Evolutionary conservation across 2,329 filamentous ascomycete genomes (phyloP).

Genomic region (Septoria linicola): DNA sequence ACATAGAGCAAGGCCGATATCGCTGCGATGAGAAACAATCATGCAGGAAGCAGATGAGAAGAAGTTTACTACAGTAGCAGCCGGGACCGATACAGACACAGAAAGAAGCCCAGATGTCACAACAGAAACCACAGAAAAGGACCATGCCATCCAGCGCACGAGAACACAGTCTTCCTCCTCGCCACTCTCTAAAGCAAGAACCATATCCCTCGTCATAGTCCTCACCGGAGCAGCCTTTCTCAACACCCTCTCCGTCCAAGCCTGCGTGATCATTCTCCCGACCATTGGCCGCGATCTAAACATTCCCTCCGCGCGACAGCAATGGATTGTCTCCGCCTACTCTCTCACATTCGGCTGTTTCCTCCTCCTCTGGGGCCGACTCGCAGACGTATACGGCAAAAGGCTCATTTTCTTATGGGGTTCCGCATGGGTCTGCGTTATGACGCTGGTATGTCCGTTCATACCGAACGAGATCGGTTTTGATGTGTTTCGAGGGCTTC

Average conservation of each 20-base stretch:
- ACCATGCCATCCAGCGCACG: slow-evolving; percentile 22
- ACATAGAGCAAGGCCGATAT: too few relatives aligned
- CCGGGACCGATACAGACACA: too few relatives aligned
- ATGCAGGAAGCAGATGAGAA: too few relatives aligned
- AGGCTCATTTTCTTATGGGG: slow-evolving; percentile 64
- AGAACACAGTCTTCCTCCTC: slow-evolving; percentile 20
- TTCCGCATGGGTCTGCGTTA: slow-evolving; percentile 61
- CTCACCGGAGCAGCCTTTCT: slow-evolving; percentile 36
- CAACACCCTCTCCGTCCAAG: slow-evolving; percentile 37
- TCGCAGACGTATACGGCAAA: slow-evolving; percentile 67
- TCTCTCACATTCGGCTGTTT: slow-evolving; percentile 67
- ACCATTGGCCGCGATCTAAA: slow-evolving; percentile 35
- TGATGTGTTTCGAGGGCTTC: slow-evolving; percentile 64
- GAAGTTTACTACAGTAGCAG: too few relatives aligned
- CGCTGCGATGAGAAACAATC: too few relatives aligned
- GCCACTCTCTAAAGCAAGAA: slow-evolving; percentile 31
- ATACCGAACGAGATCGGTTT: slow-evolving; percentile 66
- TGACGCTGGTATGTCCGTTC: slow-evolving; percentile 62
- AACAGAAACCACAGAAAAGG: too few relatives aligned
- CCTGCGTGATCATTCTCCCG: slow-evolving; percentile 38
- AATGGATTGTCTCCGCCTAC: slow-evolving; percentile 67
- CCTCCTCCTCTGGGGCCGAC: slow-evolving; percentile 64
- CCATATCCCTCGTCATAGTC: slow-evolving; percentile 33
- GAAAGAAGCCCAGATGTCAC: too few relatives aligned
- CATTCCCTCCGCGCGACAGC: slow-evolving; percentile 37